Evolutionary conservation across 305 asterid genomes (phyloP).

Genomic region (Fraxinus albicans): DNA sequence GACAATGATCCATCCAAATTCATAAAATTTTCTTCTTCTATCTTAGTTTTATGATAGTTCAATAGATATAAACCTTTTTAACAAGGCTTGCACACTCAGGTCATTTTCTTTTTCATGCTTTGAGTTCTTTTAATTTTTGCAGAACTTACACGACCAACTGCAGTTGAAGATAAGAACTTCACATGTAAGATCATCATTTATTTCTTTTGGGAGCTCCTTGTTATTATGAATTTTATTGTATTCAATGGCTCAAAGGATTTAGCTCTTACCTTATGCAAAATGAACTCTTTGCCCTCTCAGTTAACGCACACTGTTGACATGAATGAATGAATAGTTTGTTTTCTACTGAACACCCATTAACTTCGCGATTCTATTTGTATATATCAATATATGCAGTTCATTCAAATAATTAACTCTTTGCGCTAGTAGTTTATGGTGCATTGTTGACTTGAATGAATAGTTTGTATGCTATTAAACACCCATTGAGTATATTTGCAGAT

Average conservation of each 20-base stretch:
- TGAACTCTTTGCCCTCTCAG: background rate
- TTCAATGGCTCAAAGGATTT: background rate
- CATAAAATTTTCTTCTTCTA: background rate
- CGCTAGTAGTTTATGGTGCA: background rate
- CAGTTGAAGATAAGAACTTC: conserved; percentile 81
- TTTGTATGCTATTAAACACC: background rate
- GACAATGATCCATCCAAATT: background rate
- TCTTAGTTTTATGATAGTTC: background rate
- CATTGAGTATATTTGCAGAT: background rate
- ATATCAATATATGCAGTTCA: background rate
- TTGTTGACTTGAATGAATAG: background rate
- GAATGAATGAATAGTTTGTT: background rate
- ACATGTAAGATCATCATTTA: conserved; percentile 58
- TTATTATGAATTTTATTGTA: conserved; percentile 9
- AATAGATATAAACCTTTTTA: background rate
- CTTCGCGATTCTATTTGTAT: background rate
- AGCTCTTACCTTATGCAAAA: background rate
- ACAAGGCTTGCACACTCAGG: conserved; percentile 20
- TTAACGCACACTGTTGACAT: background rate
- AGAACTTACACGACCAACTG: conserved; percentile 86
- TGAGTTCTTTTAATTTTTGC: conserved; percentile 33
- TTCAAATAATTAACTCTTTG: background rate
- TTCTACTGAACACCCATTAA: background rate
- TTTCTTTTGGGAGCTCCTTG: conserved; percentile 5
- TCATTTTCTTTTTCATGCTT: conserved; percentile 3